Percentiles rank a stretch among this genome's conserved stretches.
Conservation (phyloP, 805 yeast species). For the fission yeast (Schizosaccharomyces pombe) region DNA sequence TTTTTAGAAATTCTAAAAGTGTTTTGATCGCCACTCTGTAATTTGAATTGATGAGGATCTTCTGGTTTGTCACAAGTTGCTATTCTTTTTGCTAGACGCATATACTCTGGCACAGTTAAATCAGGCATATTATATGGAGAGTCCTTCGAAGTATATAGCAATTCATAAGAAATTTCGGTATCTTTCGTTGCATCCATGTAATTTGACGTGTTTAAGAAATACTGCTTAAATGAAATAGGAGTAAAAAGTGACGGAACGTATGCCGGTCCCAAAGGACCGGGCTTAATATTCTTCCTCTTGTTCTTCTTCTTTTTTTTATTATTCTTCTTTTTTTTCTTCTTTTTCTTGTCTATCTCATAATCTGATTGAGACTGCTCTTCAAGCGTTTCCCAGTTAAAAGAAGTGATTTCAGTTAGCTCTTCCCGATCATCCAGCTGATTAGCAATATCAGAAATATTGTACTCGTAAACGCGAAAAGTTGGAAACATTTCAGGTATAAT, state of each 20-base stretch:
- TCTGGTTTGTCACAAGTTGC: neutral
- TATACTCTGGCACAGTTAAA: slow-evolving; percentile 39
- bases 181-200: slow-evolving; percentile 22
- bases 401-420: too few relatives aligned
- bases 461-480: slow-evolving; percentile 67
- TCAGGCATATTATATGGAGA: slow-evolving; percentile 29
- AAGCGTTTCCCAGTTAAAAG: too few relatives aligned
- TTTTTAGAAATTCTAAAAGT: too few relatives aligned
- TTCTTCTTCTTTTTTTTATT: slow-evolving; percentile 13
- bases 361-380: neutral
- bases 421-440: too few relatives aligned
- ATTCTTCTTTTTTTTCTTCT: slow-evolving; percentile 9
- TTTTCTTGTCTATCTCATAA: slow-evolving; percentile 5
- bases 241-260: slow-evolving; percentile 46
- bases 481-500: slow-evolving; percentile 73
- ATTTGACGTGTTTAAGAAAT: slow-evolving; percentile 37
- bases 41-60: too few relatives aligned
- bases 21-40: too few relatives aligned
- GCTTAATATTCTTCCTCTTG: slow-evolving; percentile 11
- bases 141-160: slow-evolving; percentile 50
- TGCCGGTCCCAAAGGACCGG: slow-evolving; percentile 47
- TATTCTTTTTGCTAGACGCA: slow-evolving; percentile 21
- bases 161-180: slow-evolving; percentile 8
- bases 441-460: slow-evolving; percentile 39
- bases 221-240: slow-evolving; percentile 51